Conservation (phyloP, 768 basidiomycete genomes). For the Rhodotorula diobovata region DNA sequence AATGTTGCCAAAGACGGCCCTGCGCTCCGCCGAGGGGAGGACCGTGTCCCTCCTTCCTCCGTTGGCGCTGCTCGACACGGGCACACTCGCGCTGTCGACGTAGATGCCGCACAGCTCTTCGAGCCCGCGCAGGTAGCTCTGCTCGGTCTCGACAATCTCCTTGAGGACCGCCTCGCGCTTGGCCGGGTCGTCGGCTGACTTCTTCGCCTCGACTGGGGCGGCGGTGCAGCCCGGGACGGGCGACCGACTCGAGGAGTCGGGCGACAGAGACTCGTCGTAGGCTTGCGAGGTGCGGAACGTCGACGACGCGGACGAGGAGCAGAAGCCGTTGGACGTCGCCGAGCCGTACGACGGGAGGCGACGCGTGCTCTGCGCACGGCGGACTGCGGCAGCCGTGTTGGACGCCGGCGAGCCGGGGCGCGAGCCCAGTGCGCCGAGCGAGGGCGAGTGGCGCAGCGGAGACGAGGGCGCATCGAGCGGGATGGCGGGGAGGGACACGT, state of each 20-base stretch:
- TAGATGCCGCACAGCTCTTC: slow-evolving; percentile 93
- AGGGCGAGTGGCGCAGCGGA: slow-evolving; percentile 16
- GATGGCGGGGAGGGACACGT: slow-evolving; percentile 41
- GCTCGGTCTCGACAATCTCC: slow-evolving; percentile 93
- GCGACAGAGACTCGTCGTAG: background rate
- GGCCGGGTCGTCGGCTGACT: slow-evolving; percentile 67
- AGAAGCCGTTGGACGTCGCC: background rate
- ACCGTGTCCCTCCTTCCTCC: slow-evolving; percentile 75
- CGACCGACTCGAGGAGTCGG: background rate
- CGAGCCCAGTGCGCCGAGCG: slow-evolving; percentile 11
- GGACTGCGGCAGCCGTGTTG: background rate
- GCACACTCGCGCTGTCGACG: slow-evolving; percentile 72
- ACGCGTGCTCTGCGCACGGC: slow-evolving; percentile 27
- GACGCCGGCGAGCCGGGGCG: slow-evolving; percentile 8
- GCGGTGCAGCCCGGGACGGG: background rate
- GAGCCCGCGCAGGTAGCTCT: slow-evolving; percentile 88
- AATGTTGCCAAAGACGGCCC: slow-evolving; percentile 83
- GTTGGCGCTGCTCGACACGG: slow-evolving; percentile 57
- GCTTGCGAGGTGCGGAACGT: slow-evolving; percentile 14
- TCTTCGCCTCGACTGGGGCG: background rate
- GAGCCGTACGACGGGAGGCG: slow-evolving; percentile 9
- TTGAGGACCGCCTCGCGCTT: slow-evolving; percentile 77
- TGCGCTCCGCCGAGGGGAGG: slow-evolving; percentile 77
- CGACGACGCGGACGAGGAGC: slow-evolving; percentile 10
- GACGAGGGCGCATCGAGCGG: slow-evolving; percentile 17